These are phyloP conservation scores for Penicillium pulvis DNA, from an alignment of 495 filamentous ascomycete species.

Conservation along the genomic window DNA sequence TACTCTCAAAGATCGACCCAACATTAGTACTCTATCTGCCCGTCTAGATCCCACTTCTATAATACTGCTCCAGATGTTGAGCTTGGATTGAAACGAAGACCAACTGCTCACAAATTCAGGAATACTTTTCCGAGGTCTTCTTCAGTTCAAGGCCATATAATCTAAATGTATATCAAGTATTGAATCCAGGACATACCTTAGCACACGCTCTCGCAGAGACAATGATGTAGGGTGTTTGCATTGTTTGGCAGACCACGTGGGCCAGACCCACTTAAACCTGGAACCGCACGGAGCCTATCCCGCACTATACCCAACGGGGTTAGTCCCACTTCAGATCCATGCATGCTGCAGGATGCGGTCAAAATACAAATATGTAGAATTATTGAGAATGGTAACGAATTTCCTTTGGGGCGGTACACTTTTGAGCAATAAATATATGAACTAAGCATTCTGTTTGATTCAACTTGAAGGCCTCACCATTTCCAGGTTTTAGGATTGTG, in stretches of 20 bases:
- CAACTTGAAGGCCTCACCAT: too few relatives aligned
- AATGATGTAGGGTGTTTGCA: slow-evolving; percentile 34
- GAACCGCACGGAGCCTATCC: slow-evolving; percentile 42
- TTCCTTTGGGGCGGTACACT: too few relatives aligned
- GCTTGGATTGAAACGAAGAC: too few relatives aligned
- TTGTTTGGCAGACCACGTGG: slow-evolving; percentile 43
- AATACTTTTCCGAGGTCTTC: too few relatives aligned
- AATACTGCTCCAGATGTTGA: too few relatives aligned
- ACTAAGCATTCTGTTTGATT: too few relatives aligned
- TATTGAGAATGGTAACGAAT: background rate
- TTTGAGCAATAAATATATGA: too few relatives aligned
- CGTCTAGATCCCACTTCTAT: too few relatives aligned
- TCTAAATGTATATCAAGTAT: background rate
- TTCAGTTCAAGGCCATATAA: background rate
- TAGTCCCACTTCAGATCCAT: slow-evolving; percentile 31
- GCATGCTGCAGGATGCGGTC: slow-evolving; percentile 26
- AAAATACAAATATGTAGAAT: slow-evolving; percentile 9
- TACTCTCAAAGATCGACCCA: too few relatives aligned
- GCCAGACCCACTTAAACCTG: slow-evolving; percentile 31
- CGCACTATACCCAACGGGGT: slow-evolving; percentile 25
- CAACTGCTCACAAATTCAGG: too few relatives aligned
- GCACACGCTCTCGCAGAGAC: background rate
- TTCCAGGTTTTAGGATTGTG: too few relatives aligned
- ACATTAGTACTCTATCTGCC: background rate
- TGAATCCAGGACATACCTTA: background rate